phyloP scores from a whole-genome alignment of 2,329 filamentous ascomycete species.

The Diaporthe sp. region DNA sequence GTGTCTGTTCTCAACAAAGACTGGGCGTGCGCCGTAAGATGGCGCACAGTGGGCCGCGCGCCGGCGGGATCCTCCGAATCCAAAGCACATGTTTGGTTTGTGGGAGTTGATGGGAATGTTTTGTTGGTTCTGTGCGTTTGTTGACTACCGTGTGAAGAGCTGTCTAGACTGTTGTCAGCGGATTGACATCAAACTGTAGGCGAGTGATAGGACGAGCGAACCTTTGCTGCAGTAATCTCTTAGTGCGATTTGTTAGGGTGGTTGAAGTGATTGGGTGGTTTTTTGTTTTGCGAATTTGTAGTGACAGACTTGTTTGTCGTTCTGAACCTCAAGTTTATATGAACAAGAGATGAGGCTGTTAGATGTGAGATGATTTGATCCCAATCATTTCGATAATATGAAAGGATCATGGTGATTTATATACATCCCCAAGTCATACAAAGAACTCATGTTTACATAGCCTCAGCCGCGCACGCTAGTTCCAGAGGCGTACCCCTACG shows the following conservation, averaged over 20 bases:
- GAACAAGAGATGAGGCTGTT: not conserved
- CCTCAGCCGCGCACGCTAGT: not conserved
- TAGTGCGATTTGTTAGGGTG: not conserved
- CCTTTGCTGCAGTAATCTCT: not conserved
- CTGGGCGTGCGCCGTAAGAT: not conserved
- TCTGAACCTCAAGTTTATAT: not conserved
- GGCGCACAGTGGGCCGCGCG: not conserved
- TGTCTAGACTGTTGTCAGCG: not conserved
- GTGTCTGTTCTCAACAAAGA: not conserved
- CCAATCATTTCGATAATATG: fast-evolving
- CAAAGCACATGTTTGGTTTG: not conserved
- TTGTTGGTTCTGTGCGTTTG: not conserved
- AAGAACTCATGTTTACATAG: not conserved
- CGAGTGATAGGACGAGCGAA: not conserved
- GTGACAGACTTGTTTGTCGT: not conserved
- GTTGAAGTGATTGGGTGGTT: too few relatives aligned
- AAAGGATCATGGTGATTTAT: not conserved
- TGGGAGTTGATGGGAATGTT: too few relatives aligned
- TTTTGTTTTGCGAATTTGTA: not conserved
- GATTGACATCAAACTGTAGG: fast-evolving
- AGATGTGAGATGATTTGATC: not conserved
- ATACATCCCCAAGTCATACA: not conserved
- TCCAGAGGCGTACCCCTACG: not conserved
- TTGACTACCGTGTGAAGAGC: not conserved
- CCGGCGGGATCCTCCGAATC: not conserved